phyloP scores from a whole-genome alignment of 2,329 filamentous ascomycete genomes.

The Fusarium fujikuroi region DNA sequence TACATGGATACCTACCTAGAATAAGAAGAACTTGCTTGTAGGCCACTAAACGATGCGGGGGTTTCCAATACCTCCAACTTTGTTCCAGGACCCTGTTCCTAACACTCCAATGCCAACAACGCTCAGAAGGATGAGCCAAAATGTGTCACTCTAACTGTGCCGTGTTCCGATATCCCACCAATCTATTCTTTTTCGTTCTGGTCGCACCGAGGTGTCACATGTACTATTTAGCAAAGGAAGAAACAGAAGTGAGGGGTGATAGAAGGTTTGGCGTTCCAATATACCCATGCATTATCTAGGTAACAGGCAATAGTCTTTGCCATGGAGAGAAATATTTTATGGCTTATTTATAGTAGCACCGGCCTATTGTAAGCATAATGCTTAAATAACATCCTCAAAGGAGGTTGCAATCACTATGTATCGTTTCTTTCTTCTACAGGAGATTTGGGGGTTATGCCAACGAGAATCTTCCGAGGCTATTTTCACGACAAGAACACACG shows the following conservation, averaged over 20 bases:
- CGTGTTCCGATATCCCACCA: conserved; percentile 7
- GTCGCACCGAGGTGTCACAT: conserved; percentile 20
- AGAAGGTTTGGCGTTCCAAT: neutral
- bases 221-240: neutral
- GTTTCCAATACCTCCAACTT: neutral
- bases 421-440: neutral
- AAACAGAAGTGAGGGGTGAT: neutral
- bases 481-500: neutral
- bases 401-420: too few relatives aligned
- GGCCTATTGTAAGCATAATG: neutral
- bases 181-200: neutral
- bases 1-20: neutral
- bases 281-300: neutral
- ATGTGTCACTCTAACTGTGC: conserved; percentile 4
- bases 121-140: neutral
- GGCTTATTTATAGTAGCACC: neutral
- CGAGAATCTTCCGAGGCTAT: neutral
- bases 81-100: neutral
- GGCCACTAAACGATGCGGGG: neutral
- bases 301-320: neutral
- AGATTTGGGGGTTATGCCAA: neutral
- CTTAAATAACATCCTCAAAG: neutral
- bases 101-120: neutral
- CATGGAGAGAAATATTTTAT: neutral
- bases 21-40: neutral